These are phyloP conservation scores for Dictyophora rubrovolvata DNA, from an alignment of 768 basidiomycete genomes.

Conservation along the genomic window DNA sequence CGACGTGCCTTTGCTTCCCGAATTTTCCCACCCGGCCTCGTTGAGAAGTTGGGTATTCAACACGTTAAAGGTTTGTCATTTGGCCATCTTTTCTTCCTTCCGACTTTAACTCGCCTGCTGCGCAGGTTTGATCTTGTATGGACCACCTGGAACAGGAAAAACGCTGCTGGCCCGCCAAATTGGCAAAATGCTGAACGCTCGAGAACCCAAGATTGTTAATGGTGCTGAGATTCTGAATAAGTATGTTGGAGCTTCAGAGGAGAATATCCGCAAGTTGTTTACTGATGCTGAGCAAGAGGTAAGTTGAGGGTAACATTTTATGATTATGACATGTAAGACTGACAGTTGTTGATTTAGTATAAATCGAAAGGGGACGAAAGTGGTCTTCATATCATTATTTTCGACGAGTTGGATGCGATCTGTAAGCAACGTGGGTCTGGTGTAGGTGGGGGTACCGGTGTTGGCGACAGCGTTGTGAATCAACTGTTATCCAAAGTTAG, in stretches of 20 bases:
- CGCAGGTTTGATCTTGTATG: conserved; percentile 83
- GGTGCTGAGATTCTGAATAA: conserved; percentile 97
- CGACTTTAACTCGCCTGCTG: background rate
- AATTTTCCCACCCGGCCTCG: conserved; percentile 94
- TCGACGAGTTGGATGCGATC: conserved; percentile 96
- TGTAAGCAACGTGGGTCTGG: conserved; percentile 93
- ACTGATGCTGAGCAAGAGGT: conserved; percentile 98
- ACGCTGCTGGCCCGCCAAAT: conserved; percentile 97
- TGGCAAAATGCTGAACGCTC: conserved; percentile 96
- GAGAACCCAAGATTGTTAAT: conserved; percentile 97
- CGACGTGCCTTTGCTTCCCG: conserved; percentile 96
- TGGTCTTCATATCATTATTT: conserved; percentile 97
- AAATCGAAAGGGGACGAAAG: conserved; percentile 97
- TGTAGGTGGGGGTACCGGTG: conserved; percentile 64
- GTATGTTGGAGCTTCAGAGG: conserved; percentile 94
- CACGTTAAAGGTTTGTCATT: conserved; percentile 82
- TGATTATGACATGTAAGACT: background rate
- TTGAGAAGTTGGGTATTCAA: conserved; percentile 95
- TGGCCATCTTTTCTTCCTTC: background rate
- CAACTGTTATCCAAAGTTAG: conserved; percentile 90
- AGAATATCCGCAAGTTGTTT: conserved; percentile 95
- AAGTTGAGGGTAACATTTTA: background rate
- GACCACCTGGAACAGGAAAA: conserved; percentile 97
- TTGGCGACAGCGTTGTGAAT: conserved; percentile 98
- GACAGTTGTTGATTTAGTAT: conserved; percentile 44